phyloP scores from a whole-genome alignment of 2,329 filamentous ascomycete genomes.

The Fusarium secorum region DNA sequence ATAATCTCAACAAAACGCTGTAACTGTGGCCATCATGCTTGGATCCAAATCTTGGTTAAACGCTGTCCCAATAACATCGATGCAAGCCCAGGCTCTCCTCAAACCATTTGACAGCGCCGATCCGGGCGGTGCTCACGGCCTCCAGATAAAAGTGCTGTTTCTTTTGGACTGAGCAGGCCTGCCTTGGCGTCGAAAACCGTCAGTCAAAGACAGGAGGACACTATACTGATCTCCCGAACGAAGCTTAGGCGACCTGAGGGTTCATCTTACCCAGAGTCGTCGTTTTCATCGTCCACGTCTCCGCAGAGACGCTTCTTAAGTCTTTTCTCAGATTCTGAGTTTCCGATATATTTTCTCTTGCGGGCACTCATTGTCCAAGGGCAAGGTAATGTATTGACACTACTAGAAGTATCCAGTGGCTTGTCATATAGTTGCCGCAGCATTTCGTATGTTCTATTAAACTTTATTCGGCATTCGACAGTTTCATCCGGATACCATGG shows the following conservation, averaged over 20 bases:
- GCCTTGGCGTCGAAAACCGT: too few relatives aligned
- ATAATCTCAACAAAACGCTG: neutral
- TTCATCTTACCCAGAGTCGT: neutral
- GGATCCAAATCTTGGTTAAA: neutral
- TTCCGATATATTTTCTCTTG: neutral
- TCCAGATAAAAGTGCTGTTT: accelerated
- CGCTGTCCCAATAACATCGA: neutral
- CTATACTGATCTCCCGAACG: neutral
- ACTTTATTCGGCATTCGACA: neutral
- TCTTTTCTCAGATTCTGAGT: too few relatives aligned
- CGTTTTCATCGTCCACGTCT: too few relatives aligned
- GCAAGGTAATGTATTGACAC: neutral
- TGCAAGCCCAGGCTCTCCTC: neutral
- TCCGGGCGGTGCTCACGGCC: accelerated
- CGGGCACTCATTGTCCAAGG: neutral
- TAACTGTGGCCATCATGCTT: too few relatives aligned
- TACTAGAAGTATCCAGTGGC: neutral
- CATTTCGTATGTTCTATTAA: neutral
- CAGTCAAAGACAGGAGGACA: neutral
- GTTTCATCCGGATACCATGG: neutral
- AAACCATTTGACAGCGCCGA: neutral
- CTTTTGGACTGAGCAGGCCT: accelerated
- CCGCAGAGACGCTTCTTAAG: neutral
- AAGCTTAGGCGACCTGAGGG: neutral
- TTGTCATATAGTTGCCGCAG: neutral